Percentiles rank a stretch among this genome's conserved stretches.
These are phyloP conservation scores for Oropetium thomaeum DNA, from an alignment of 176 grass and related monocot species.

Conservation along the genomic window DNA sequence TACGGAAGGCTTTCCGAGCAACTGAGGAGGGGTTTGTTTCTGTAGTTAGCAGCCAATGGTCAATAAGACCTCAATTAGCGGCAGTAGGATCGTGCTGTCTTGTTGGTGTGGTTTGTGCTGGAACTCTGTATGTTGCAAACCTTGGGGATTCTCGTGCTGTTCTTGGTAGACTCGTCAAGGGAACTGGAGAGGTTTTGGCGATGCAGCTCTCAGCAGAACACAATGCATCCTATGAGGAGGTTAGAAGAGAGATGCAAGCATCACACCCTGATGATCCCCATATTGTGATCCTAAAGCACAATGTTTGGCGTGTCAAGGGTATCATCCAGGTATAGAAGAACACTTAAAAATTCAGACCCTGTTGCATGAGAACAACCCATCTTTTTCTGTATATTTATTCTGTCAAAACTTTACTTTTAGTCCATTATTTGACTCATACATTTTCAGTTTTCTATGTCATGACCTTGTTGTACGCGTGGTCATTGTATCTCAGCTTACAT, in stretches of 20 bases:
- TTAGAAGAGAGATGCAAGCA: conserved; percentile 69
- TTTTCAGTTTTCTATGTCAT: neutral
- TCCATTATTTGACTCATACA: neutral
- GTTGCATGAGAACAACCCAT: neutral
- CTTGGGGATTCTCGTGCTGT: conserved; percentile 76
- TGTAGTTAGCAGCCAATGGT: conserved; percentile 76
- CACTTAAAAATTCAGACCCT: neutral
- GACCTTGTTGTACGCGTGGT: neutral
- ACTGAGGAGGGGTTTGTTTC: conserved; percentile 81
- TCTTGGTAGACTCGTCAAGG: conserved; percentile 67
- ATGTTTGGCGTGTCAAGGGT: conserved; percentile 92
- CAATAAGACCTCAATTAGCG: conserved; percentile 63
- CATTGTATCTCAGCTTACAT: neutral
- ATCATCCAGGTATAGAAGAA: conserved; percentile 67
- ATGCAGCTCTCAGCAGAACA: conserved; percentile 84
- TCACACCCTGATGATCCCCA: conserved; percentile 78
- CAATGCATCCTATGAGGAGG: conserved; percentile 71
- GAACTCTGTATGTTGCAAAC: conserved; percentile 77
- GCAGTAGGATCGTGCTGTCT: conserved; percentile 92
- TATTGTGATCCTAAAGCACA: conserved; percentile 77
- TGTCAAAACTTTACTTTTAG: neutral
- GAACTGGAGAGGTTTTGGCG: conserved; percentile 70
- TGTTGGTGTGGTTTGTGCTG: conserved; percentile 54
- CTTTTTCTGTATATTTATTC: neutral
- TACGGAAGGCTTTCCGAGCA: conserved; percentile 59